Conservation (phyloP, 1,139 yeast species). For the Meyerozyma guilliermondii region DNA sequence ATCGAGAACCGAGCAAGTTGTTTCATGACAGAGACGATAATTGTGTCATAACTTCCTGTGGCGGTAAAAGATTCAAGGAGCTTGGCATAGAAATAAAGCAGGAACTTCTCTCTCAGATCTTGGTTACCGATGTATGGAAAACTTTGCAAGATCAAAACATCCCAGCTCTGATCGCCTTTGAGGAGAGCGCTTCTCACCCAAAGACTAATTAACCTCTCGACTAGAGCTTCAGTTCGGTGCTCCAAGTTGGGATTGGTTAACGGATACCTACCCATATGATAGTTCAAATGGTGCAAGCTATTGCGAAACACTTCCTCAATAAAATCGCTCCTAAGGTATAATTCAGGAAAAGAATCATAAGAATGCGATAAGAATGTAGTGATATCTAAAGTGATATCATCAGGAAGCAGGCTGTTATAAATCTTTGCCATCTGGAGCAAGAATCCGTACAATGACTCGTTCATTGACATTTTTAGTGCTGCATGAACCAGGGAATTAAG, state of each 20-base stretch:
- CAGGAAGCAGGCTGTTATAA: neutral
- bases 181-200: conserved; percentile 25
- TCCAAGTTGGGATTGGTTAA: conserved; percentile 23
- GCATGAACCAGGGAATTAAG: neutral
- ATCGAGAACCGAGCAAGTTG: conserved; percentile 22
- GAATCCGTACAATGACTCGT: neutral
- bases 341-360: neutral
- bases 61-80: conserved; percentile 12
- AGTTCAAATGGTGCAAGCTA: conserved; percentile 13
- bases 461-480: neutral
- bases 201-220: conserved; percentile 23
- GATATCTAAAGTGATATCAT: neutral
- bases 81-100: conserved; percentile 23
- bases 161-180: conserved; percentile 28
- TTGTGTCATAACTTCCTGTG: conserved; percentile 16
- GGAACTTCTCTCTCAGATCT: conserved; percentile 32
- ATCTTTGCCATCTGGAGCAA: neutral
- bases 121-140: conserved; percentile 39
- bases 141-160: conserved; percentile 30
- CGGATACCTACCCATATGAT: conserved; percentile 36
- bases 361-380: neutral
- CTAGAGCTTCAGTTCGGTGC: conserved; percentile 14
- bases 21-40: conserved; percentile 18
- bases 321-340: neutral
- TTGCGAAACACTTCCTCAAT: neutral